Evolutionary conservation across 441 rosid species (phyloP), one percentile per base, ranked within the genome.

Genomic region (Syzygium syzygioides): DNA sequence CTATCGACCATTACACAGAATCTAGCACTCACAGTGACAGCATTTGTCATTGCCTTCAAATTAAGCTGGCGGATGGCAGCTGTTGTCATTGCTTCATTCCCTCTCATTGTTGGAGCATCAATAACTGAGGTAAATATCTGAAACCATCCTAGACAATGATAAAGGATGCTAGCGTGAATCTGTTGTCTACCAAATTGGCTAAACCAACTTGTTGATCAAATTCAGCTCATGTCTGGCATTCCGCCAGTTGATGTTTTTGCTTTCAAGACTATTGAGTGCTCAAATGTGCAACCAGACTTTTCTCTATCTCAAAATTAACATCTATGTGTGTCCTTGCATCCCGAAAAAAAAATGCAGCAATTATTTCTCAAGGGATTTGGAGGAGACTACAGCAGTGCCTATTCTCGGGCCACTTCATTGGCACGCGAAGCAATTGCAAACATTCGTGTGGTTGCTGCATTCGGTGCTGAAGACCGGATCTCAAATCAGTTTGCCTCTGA

Each of bases 351-450:
- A 71, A 37, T 91, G 66, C 94, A 95, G 98, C 97, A 95, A 95
- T 90, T 96, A n/a, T 97, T 97, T 92, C 94, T 96, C 32, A 95
- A 95, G 90, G 99, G 99, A 52, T 97, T 97, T 48, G 98, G 97
- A 85, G 98, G 98, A 90, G 96, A 96, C 89, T 96, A 95, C 91
- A 90, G 92, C 86, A 87, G 79, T 10, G 94, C 95, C 56, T 96
- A 97, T 90, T 87, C 96, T 28, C 93, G 89, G 87, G 99, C 98
- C 88, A 95, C 94, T 85, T 79, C 95, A 14, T 86, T 97, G 91
- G 99, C 98, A 2, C 94, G 97, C 25, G 99, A 96, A 92, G 97
- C 98, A 3, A 93, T 97, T 53, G 91, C 92, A 32, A 97, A 95
- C 91, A 94, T 97, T 76, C 95, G 98, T 2, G 96, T 96, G 1